Evolutionary conservation across 768 basidiomycete genomes (phyloP), one percentile per base, ranked within the genome.

Genomic region (Russula ochroleuca): DNA sequence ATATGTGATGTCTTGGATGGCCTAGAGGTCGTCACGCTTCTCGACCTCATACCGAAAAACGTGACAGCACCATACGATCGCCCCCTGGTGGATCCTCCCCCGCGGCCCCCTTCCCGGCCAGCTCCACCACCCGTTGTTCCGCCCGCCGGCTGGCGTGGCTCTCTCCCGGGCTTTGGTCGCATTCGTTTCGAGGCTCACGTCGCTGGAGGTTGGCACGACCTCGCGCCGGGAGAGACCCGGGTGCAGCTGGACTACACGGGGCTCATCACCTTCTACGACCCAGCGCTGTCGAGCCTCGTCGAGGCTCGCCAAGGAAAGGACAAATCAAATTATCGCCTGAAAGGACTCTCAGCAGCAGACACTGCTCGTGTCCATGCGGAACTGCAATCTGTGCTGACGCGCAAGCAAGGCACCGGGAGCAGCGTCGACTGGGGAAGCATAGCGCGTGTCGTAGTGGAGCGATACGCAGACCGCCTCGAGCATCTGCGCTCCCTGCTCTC

Each of bases 201-300:
- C 60, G 69, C 79, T 11, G 77, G 78, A 7, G 69, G 70, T 31
- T 79, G 77, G 79, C 76, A 79, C 59, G 77, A 80, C 58, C 67
- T 62, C 54, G 76, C 72, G 47, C 80, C 80, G 0, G 80, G 79
- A 38, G 80, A 81, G 31, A 72, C 74, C 1, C 79, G 80, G 33
- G 70, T 80, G n/a, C 63, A 72, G 23, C 71, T 80, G 21, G 79
- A 81, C 68, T 74, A 78, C 49, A 68, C 78, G 3, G 72, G 77
- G 15, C 61, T 78, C 15, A 65, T 81, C 19, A 78, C 80, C 0
- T 77, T 81, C 59, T 81, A 80, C 65, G 80, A 82, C 64, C 72
- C 72, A 2, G 58, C 57, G 0, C 70, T 78, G 8, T 75, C 76
- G 1, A 77, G 74, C 57, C 73, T 82, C 13, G 71, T 76, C 43